Evolutionary conservation across 1,284 basidiomycete genomes (phyloP).

Genomic region (Puccinia triticina): DNA sequence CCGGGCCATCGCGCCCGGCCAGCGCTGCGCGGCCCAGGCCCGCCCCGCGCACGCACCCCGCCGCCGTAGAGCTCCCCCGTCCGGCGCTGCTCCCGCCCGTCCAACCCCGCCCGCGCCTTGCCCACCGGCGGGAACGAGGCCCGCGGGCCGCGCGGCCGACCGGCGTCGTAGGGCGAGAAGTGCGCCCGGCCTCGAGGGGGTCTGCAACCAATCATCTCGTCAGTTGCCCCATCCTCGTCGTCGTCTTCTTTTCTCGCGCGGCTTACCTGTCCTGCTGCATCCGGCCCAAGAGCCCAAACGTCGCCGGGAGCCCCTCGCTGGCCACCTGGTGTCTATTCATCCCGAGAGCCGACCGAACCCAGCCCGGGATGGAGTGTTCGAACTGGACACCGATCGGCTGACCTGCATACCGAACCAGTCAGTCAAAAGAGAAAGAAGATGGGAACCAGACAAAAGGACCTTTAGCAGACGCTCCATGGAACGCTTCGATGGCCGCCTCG

Average conservation of each 20-base stretch:
- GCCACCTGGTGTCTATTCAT: background rate
- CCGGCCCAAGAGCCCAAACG: slow-evolving; percentile 22
- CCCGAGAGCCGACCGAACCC: slow-evolving; percentile 36
- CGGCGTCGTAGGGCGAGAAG: slow-evolving; percentile 24
- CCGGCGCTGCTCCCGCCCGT: slow-evolving; percentile 5
- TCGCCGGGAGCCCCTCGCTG: background rate
- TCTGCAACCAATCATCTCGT: background rate
- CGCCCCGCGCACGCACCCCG: background rate
- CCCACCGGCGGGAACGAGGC: slow-evolving; percentile 36
- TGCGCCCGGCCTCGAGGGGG: background rate
- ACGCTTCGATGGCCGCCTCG: slow-evolving; percentile 44
- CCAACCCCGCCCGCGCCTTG: background rate
- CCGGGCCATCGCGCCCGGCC: background rate
- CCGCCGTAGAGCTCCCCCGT: background rate
- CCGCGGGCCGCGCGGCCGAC: slow-evolving; percentile 4
- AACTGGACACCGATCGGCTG: slow-evolving; percentile 37
- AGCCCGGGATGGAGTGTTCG: slow-evolving; percentile 12
- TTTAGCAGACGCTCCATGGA: slow-evolving; percentile 48
- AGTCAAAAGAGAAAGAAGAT: background rate
- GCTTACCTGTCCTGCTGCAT: slow-evolving; percentile 46
- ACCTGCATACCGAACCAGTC: slow-evolving; percentile 19
- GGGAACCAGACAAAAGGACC: background rate
- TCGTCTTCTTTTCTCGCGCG: no score
- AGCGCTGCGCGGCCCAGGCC: background rate
- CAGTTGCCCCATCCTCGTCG: background rate